Evolutionary conservation across 2,329 filamentous ascomycete genomes (phyloP), one percentile per base, ranked within the genome.

Genomic region (Colletotrichum shisoi): DNA sequence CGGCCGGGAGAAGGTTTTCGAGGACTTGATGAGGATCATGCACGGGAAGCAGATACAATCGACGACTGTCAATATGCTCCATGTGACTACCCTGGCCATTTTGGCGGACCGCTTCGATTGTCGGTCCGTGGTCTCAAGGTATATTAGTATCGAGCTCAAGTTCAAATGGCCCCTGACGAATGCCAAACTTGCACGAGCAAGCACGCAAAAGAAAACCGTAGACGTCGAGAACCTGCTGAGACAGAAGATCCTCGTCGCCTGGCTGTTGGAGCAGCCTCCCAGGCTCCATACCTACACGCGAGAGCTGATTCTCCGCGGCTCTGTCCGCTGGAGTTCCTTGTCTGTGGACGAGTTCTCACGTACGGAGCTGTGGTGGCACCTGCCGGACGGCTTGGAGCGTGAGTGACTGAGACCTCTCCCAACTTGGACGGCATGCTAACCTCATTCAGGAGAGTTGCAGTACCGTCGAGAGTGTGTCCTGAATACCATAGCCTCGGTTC

Each of bases 101-200:
- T 84, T 92, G 63, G 89, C 90, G 11, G 91, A 93, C 75, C 86
- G 89, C 51, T 93, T 92, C 76, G 89, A 90, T 77, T 90, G 89
- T 67, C 77, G 87, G 2, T 75, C 80, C 3, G 75, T 81, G 12
- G 82, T 92, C 1, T 80, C 84, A 9, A 80, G 79, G 53, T 86
- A 87, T 69, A 76, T 90, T 19, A 81, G 81, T 54, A 74, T 76
- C 15, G 75, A 80, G 12, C 73, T 82, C 54, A 85, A 81, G 72
- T 83, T 85, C 73, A 86, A 83, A 72, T 88, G 85, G 81, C 85
- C 85, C 0, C 69, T 78, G 45, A 84, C 82, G 8, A 68, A 54
- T 61, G 77, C 77, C 4, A 80, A 76, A 42, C 75, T 78, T 0
- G 70, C 76, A 19, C 81, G 59, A 71, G 79, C 57, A 80, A 83